Percentiles rank a stretch among this genome's conserved stretches.
phyloP scores from a whole-genome alignment of 805 yeast genomes.

The Candida palmyrensis region DNA sequence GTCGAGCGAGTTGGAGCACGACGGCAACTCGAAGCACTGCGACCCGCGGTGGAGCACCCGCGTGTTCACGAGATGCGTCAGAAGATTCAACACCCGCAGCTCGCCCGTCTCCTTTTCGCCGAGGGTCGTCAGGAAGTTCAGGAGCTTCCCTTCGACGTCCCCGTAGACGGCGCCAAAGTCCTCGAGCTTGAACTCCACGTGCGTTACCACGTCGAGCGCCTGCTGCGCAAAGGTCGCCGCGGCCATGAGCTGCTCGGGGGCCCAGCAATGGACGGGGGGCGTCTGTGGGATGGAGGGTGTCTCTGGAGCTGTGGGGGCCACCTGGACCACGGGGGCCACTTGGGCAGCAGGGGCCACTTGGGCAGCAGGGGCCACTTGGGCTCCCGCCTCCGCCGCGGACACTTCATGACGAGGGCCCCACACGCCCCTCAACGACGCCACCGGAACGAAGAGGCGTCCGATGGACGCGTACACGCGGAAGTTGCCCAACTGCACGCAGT shows the following conservation, averaged over 20 bases:
- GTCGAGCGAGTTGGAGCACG: slow-evolving; percentile 13
- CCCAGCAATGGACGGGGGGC: no score
- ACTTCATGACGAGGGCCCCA: no score
- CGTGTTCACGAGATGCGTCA: slow-evolving; percentile 22
- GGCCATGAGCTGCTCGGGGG: no score
- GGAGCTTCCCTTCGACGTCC: slow-evolving; percentile 11
- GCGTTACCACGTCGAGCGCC: background rate
- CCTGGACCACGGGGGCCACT: background rate
- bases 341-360: background rate
- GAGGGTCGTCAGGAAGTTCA: slow-evolving; percentile 17
- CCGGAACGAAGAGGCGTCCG: slow-evolving; percentile 7
- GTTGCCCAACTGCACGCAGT: slow-evolving; percentile 10
- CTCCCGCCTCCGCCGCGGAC: background rate
- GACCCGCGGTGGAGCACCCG: slow-evolving; percentile 23
- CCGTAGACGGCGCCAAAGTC: slow-evolving; percentile 18
- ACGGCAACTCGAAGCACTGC: slow-evolving; percentile 30
- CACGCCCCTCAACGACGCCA: slow-evolving; percentile 1
- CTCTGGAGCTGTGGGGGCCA: background rate
- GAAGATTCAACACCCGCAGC: slow-evolving; percentile 9
- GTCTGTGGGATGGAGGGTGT: no score
- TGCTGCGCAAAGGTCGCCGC: no score
- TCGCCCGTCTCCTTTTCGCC: slow-evolving; percentile 8
- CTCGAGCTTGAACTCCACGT: slow-evolving; percentile 17
- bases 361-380: background rate
- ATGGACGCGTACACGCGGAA: slow-evolving; percentile 9